Base-by-base conservation (phyloP, 495 filamentous ascomycete genomes). In the Hypoxylon fragiforme region DNA sequence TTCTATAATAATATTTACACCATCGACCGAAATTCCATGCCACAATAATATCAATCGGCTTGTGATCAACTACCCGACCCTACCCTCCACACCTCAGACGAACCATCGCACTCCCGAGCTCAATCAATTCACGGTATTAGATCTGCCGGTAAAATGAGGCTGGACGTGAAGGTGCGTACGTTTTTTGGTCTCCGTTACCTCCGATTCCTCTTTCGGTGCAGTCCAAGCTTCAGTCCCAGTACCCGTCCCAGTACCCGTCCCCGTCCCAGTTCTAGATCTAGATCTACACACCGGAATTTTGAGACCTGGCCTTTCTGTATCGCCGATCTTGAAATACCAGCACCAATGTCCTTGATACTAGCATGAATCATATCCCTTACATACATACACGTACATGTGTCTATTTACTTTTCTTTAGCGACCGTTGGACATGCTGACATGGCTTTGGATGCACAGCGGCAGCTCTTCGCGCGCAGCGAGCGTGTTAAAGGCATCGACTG, bases 401-500 rank as follows among this genome's bases (percentile, higher is more conserved):
- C n/a, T n/a, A n/a, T n/a, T n/a, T n/a, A n/a, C n/a, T n/a, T n/a
- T n/a, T n/a, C n/a, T n/a, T n/a, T n/a, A n/a, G 44, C 63, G 57
- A 60, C 32, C n/a, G 52, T 37, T 57, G 58, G 35, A 37, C 50
- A 45, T 61, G 52, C 50, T 69, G 37, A 64, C 44, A 64, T 65
- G 74, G 66, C 64, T 66, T 49, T 69, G 68, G 55, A 68, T 18
- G 60, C 76, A 63, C 69, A 89, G 86, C 85, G 86, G 72, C 85
- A 90, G 73, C 84, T 91, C 66, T 87, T 88, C 74, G 87, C 87
- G 63, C 82, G 87, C 70, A 89, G 84, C 57, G 88, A 97, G 81
- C 85, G 92, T 74, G 92, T 97, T 56, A 97, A 96, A 76, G 92
- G 92, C 66, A 95, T 97, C 68, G 92, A 97, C 74, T 97, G 95